Conservation (phyloP, 1,284 basidiomycete species). For the Tilletia horrida region DNA sequence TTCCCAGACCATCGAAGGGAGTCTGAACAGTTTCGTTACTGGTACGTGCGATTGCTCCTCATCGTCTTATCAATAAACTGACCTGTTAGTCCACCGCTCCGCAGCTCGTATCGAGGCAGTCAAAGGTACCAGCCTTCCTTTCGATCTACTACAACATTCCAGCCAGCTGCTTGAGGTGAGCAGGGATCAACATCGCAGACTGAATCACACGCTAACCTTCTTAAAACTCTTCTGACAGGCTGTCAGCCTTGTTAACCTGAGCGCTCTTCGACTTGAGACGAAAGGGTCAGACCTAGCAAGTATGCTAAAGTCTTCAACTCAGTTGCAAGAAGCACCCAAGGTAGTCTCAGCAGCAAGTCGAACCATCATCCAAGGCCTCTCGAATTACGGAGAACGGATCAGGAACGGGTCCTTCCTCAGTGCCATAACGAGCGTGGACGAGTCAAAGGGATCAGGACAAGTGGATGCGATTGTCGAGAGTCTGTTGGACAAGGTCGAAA, state of each 20-base stretch:
- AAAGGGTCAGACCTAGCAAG: no score
- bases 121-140: not conserved
- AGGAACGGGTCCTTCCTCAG: not conserved
- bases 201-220: no score
- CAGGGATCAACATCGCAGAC: no score
- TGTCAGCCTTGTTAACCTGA: no score
- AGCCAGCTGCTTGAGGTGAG: constrained; percentile 8
- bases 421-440: not conserved
- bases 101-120: not conserved
- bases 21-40: not conserved
- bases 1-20: not conserved
- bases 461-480: not conserved
- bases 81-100: not conserved
- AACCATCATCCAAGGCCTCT: no score
- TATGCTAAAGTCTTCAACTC: no score
- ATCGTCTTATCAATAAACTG: not conserved
- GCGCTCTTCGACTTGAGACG: no score
- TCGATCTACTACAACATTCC: not conserved
- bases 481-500: constrained; percentile 1
- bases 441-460: not conserved
- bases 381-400: not conserved
- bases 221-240: no score
- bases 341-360: no score
- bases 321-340: no score
- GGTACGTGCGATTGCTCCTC: not conserved